Evolutionary conservation across 2,329 filamentous ascomycete genomes (phyloP).

Genomic region (Apiospora saccharicola): DNA sequence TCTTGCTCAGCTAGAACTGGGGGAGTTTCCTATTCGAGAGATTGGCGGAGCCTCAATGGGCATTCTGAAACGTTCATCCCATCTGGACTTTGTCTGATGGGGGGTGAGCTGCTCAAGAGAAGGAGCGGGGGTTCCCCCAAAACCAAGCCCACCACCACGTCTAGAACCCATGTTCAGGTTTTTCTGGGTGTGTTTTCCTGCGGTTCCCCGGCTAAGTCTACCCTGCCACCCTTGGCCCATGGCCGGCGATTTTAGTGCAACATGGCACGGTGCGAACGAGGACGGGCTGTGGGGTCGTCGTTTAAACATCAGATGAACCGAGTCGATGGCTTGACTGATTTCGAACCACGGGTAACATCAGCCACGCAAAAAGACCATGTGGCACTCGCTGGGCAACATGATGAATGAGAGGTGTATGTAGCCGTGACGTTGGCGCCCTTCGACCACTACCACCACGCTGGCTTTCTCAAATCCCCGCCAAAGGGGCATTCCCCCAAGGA

Average conservation of each 20-base stretch:
- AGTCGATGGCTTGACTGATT: not conserved
- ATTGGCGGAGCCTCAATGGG: conserved; percentile 9
- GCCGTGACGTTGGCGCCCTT: conserved; percentile 6
- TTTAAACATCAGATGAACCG: conserved; percentile 14
- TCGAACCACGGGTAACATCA: not conserved
- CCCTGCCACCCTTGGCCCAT: not conserved
- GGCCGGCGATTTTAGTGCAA: not conserved
- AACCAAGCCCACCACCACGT: not conserved
- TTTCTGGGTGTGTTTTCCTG: conserved; percentile 4
- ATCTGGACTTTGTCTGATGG: conserved; percentile 1
- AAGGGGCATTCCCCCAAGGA: not conserved
- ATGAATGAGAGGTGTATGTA: not conserved
- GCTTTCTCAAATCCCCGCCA: too few species aligned
- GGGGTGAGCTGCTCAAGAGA: not conserved
- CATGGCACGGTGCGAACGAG: conserved; percentile 2
- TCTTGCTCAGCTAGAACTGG: not conserved
- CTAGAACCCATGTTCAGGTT: conserved; percentile 6
- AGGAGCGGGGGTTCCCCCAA: not conserved
- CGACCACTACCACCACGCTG: not conserved
- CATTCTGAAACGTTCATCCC: conserved; percentile 19
- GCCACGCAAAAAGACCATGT: conserved; percentile 13
- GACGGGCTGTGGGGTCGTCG: not conserved
- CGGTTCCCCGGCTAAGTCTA: conserved; percentile 1
- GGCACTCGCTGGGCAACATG: conserved; percentile 1
- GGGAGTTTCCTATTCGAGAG: not conserved